These are phyloP conservation scores for Daedaleopsis nitida DNA, from an alignment of 768 basidiomycete genomes.

Conservation along the genomic window DNA sequence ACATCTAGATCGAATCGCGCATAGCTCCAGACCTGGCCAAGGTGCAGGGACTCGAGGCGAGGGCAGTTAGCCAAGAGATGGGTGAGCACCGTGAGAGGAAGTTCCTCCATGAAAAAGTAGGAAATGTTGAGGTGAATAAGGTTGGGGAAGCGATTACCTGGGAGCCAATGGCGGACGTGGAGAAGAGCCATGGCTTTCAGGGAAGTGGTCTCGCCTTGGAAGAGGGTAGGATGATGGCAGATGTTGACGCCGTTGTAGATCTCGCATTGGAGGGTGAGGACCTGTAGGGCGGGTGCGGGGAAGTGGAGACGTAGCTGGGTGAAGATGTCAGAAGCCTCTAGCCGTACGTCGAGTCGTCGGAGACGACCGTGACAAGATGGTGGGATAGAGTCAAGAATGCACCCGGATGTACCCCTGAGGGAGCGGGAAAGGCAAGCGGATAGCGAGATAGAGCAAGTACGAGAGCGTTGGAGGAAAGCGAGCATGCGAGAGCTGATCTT, in stretches of 20 bases:
- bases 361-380: neutral
- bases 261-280: conserved; percentile 2
- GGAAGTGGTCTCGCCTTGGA: neutral
- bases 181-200: conserved; percentile 1
- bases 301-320: conserved; percentile 3
- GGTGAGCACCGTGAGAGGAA: conserved; percentile 1
- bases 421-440: neutral
- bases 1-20: neutral
- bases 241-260: neutral
- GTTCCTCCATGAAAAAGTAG: conserved; percentile 8
- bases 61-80: neutral
- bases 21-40: conserved; percentile 6
- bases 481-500: neutral
- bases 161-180: conserved; percentile 4
- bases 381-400: neutral
- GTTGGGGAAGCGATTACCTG: conserved; percentile 1
- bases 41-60: neutral
- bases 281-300: neutral
- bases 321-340: neutral
- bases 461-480: conserved; percentile 6
- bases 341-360: conserved; percentile 1
- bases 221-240: neutral
- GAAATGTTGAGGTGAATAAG: conserved; percentile 4
- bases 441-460: neutral
- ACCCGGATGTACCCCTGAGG: neutral